Evolutionary conservation across 2,329 filamentous ascomycete genomes (phyloP).

Genomic region (Xylariaceae sp.): DNA sequence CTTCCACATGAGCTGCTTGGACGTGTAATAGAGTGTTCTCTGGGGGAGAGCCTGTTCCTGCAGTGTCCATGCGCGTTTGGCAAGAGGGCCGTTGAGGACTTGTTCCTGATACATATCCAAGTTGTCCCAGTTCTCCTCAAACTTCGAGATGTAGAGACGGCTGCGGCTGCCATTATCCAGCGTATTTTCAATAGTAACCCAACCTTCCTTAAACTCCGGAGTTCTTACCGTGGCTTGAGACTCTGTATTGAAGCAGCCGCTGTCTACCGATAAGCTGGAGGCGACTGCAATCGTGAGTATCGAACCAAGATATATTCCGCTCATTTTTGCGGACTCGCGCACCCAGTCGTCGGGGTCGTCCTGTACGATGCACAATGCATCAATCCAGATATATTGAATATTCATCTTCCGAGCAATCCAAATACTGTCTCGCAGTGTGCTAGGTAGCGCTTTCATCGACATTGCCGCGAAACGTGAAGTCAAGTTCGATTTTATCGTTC

Average conservation of each 20-base stretch:
- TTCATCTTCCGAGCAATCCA: background rate
- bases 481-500: constrained; percentile 4
- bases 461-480: constrained; percentile 1
- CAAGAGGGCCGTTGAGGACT: constrained; percentile 3
- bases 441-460: constrained; percentile 1
- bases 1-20: constrained; percentile 6
- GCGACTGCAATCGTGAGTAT: constrained; percentile 6
- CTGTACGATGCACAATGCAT: constrained; percentile 8
- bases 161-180: constrained; percentile 1
- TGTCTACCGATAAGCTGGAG: too few species aligned
- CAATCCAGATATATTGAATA: constrained; percentile 9
- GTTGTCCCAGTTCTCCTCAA: background rate
- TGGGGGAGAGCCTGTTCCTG: constrained; percentile 6
- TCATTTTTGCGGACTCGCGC: constrained; percentile 2
- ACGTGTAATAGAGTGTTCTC: constrained; percentile 6
- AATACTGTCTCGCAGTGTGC: constrained; percentile 4
- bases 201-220: too few species aligned
- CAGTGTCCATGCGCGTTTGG: constrained; percentile 4
- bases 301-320: constrained; percentile 2
- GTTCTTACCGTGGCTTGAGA: too few species aligned
- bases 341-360: constrained; percentile 8
- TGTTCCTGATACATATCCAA: background rate
- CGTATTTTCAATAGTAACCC: background rate
- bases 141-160: background rate
- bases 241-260: too few species aligned